phyloP scores from a whole-genome alignment of 768 basidiomycete species.

The Suillus luteus region DNA sequence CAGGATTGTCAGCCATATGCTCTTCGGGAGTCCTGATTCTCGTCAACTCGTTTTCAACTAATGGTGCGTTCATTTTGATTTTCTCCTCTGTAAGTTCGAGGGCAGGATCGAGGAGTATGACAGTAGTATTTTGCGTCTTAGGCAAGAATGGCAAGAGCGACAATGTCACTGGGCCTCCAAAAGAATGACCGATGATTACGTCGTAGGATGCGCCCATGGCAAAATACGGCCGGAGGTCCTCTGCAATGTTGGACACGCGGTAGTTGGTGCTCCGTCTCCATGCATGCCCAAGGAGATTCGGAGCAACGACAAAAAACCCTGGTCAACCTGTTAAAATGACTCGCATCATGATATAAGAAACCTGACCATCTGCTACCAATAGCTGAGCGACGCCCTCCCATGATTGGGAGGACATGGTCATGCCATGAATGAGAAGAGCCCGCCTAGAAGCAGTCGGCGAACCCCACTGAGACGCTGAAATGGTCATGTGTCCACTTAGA shows the following conservation, averaged over 20 bases:
- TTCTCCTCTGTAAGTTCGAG: background rate
- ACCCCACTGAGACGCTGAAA: background rate
- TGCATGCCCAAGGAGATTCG: constrained; percentile 3
- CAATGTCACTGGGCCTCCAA: background rate
- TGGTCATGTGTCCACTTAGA: background rate
- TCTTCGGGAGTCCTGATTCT: background rate
- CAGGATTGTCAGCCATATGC: background rate
- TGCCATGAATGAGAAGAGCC: constrained; percentile 1
- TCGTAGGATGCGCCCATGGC: background rate
- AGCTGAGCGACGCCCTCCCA: background rate
- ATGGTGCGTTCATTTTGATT: background rate
- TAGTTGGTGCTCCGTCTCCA: constrained; percentile 3
- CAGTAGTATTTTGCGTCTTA: background rate
- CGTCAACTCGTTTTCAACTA: background rate
- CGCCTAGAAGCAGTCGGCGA: background rate
- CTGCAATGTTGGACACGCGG: background rate
- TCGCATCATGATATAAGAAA: background rate
- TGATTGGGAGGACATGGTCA: background rate
- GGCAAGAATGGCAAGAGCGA: background rate
- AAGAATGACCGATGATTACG: background rate
- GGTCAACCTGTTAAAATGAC: background rate
- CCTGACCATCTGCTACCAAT: background rate
- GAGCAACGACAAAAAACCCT: background rate
- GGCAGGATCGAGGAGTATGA: constrained; percentile 4
- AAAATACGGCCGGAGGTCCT: background rate